phyloP scores from a whole-genome alignment of 345 rosid genomes.

The Acer campestre region DNA sequence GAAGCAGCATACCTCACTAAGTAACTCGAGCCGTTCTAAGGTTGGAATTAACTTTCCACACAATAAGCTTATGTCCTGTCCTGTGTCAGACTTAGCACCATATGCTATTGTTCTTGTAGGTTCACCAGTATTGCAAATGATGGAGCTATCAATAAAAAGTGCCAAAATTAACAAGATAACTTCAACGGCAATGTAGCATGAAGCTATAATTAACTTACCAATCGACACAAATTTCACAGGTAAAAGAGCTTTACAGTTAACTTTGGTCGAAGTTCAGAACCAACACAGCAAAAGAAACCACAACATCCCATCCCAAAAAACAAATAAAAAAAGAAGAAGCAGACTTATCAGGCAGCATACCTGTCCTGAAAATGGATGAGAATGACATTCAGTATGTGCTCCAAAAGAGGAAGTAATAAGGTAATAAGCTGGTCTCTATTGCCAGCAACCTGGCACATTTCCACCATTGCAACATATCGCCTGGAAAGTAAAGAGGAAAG shows the following conservation, averaged over 20 bases:
- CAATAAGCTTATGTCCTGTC: conserved; percentile 46
- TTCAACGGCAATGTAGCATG: neutral
- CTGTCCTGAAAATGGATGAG: conserved; percentile 84
- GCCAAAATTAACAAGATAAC: neutral
- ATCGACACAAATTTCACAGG: neutral
- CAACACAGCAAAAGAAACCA: neutral
- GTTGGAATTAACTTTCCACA: conserved; percentile 66
- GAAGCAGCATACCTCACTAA: conserved; percentile 68
- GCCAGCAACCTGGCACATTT: conserved; percentile 87
- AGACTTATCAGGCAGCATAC: conserved; percentile 30
- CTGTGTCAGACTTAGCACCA: conserved; percentile 44
- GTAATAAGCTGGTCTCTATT: conserved; percentile 72
- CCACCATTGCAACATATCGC: conserved; percentile 93
- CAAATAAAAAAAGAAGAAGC: neutral
- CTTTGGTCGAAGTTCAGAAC: neutral
- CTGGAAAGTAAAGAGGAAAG: conserved; percentile 41
- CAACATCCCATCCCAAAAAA: neutral
- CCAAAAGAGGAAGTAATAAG: conserved; percentile 73
- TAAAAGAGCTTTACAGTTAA: neutral
- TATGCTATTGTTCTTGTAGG: conserved; percentile 37
- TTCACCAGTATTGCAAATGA: conserved; percentile 34
- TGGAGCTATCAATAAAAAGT: conserved; percentile 45
- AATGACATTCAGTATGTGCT: conserved; percentile 71
- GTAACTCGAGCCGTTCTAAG: conserved; percentile 76
- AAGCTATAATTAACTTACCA: neutral